These are phyloP conservation scores for Trametes cubensis DNA, from an alignment of 768 basidiomycete species.

Conservation along the genomic window DNA sequence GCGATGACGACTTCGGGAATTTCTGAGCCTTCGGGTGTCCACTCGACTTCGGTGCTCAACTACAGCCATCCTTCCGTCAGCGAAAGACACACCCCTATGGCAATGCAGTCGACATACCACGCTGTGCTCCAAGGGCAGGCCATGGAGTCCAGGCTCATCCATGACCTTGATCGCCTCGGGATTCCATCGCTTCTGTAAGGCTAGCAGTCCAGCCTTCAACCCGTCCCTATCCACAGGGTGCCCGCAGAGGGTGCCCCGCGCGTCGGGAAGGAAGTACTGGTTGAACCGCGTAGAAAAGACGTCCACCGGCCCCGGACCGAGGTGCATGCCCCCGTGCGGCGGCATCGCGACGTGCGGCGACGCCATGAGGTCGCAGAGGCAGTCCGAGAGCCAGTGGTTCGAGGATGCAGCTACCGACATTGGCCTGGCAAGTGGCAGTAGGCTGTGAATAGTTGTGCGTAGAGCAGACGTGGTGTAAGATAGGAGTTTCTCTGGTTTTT, in stretches of 20 bases:
- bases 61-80: not conserved
- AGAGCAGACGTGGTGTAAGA: slow-evolving; percentile 3
- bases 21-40: slow-evolving; percentile 9
- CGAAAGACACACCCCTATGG: too few relatives aligned
- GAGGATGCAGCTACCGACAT: slow-evolving; percentile 17
- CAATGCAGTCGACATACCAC: not conserved
- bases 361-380: slow-evolving; percentile 23
- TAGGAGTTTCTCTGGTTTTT: not conserved
- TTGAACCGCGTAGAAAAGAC: slow-evolving; percentile 28
- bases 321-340: slow-evolving; percentile 11
- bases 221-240: slow-evolving; percentile 27
- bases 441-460: not conserved
- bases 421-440: not conserved
- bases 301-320: slow-evolving; percentile 22
- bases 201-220: slow-evolving; percentile 25
- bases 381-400: slow-evolving; percentile 23
- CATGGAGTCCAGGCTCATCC: slow-evolving; percentile 11
- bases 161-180: slow-evolving; percentile 17
- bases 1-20: slow-evolving; percentile 21
- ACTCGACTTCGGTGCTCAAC: slow-evolving; percentile 20
- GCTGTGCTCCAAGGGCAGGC: slow-evolving; percentile 1
- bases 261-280: slow-evolving; percentile 25
- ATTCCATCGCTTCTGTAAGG: slow-evolving; percentile 29
- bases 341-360: slow-evolving; percentile 25
- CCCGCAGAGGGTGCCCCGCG: slow-evolving; percentile 27